Conservation (phyloP, 306 rosid genomes). For the Casuarina cunninghamiana region DNA sequence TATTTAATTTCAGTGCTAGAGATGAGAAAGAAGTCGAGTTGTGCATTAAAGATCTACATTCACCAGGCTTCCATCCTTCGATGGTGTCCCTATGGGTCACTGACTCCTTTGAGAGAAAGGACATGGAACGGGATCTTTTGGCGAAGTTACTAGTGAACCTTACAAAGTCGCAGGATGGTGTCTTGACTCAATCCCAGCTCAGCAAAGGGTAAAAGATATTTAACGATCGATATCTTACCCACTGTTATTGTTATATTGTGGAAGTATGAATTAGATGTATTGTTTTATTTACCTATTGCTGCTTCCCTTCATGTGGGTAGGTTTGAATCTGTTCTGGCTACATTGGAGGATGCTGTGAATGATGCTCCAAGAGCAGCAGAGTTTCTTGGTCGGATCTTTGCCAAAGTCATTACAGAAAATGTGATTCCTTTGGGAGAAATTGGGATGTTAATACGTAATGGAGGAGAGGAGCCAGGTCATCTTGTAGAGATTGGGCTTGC, state of each 20-base stretch:
- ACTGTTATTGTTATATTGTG: background rate
- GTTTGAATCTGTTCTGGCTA: conserved; percentile 61
- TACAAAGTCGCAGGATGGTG: conserved; percentile 47
- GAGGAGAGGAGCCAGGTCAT: conserved; percentile 76
- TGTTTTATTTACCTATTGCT: background rate
- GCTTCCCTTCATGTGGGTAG: conserved; percentile 37
- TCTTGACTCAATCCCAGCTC: conserved; percentile 62
- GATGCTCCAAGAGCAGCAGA: conserved; percentile 91
- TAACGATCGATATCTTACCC: conserved; percentile 7
- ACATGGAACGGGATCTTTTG: conserved; percentile 68
- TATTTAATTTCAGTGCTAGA: conserved; percentile 59
- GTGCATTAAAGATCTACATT: conserved; percentile 71
- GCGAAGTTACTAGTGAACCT: conserved; percentile 66
- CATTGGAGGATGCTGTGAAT: conserved; percentile 76
- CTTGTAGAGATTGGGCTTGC: conserved; percentile 71
- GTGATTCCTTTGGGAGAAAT: conserved; percentile 59
- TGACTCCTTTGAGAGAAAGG: conserved; percentile 86
- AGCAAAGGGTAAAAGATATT: conserved; percentile 60
- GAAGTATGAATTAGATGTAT: background rate
- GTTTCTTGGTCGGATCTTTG: conserved; percentile 71
- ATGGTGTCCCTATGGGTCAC: conserved; percentile 82
- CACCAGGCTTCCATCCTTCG: conserved; percentile 80
- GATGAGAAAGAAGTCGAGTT: conserved; percentile 70
- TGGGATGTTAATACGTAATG: conserved; percentile 51
- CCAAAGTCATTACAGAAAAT: conserved; percentile 47